Evolutionary conservation across 2,329 filamentous ascomycete genomes (phyloP).

Genomic region (Botrytis porri): DNA sequence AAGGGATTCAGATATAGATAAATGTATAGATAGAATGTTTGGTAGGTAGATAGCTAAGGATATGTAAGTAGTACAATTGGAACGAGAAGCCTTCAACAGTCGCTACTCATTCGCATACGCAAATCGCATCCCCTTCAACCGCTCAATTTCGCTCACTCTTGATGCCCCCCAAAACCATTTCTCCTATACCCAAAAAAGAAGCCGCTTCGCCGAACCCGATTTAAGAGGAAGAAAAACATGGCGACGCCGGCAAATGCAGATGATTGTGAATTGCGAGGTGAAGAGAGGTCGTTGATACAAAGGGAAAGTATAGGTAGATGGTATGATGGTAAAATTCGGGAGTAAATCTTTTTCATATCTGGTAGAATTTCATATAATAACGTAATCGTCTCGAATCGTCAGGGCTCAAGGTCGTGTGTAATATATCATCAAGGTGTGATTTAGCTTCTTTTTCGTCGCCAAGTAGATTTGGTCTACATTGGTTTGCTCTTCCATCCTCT

Average conservation of each 20-base stretch:
- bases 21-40: neutral
- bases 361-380: neutral
- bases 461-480: neutral
- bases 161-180: neutral
- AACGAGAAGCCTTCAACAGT: constrained; percentile 1
- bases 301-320: neutral
- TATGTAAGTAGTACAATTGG: constrained; percentile 10
- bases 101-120: neutral
- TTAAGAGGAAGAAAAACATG: constrained; percentile 1
- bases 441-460: neutral
- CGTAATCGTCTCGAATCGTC: constrained; percentile 4
- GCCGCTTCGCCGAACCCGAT: neutral
- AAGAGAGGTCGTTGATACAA: neutral
- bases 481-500: neutral
- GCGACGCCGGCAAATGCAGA: constrained; percentile 6
- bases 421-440: neutral
- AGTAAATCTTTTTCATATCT: neutral
- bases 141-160: neutral
- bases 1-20: neutral
- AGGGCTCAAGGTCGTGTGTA: neutral
- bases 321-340: neutral
- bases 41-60: constrained; percentile 4
- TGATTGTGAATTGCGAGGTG: neutral
- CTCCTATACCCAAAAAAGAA: constrained; percentile 10
- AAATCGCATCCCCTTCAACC: neutral